These are phyloP conservation scores for Globisporangium takayamanum DNA, from an alignment of 352 stramenopile species.

Conservation along the genomic window DNA sequence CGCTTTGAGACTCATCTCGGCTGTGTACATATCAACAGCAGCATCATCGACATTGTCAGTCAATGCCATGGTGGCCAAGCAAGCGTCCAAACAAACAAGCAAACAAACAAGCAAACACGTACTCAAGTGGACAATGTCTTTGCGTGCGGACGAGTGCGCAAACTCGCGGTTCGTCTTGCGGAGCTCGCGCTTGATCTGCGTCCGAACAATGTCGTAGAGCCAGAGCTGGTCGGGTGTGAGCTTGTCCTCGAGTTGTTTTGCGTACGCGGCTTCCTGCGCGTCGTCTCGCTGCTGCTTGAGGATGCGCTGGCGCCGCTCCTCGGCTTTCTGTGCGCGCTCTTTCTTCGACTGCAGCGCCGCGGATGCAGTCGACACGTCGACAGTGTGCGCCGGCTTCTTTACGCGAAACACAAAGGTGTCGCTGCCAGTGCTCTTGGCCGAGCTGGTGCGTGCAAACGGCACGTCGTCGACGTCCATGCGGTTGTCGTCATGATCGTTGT, in stretches of 20 bases:
- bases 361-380: slow-evolving; percentile 41
- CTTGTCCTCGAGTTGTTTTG: slow-evolving; percentile 12
- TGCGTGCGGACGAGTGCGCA: slow-evolving; percentile 38
- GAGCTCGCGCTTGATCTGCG: slow-evolving; percentile 53
- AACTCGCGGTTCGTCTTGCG: slow-evolving; percentile 68
- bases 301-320: slow-evolving; percentile 35
- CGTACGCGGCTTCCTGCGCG: slow-evolving; percentile 16
- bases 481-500: slow-evolving; percentile 2
- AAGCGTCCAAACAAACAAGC: background rate
- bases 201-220: slow-evolving; percentile 54
- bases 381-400: slow-evolving; percentile 17
- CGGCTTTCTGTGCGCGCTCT: slow-evolving; percentile 35
- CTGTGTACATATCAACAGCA: slow-evolving; percentile 10
- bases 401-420: slow-evolving; percentile 56
- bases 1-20: slow-evolving; percentile 53
- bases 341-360: slow-evolving; percentile 40
- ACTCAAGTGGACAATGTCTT: slow-evolving; percentile 67
- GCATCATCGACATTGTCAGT: background rate
- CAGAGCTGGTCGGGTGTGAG: slow-evolving; percentile 46
- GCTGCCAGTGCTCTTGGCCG: slow-evolving; percentile 12
- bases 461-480: slow-evolving; percentile 13
- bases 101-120: slow-evolving; percentile 6
- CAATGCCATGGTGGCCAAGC: background rate
- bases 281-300: slow-evolving; percentile 23
- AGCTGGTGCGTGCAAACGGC: slow-evolving; percentile 3